These are phyloP conservation scores for Chlorella sp. DNA, from an alignment of 139 green algal species.

Conservation along the genomic window DNA sequence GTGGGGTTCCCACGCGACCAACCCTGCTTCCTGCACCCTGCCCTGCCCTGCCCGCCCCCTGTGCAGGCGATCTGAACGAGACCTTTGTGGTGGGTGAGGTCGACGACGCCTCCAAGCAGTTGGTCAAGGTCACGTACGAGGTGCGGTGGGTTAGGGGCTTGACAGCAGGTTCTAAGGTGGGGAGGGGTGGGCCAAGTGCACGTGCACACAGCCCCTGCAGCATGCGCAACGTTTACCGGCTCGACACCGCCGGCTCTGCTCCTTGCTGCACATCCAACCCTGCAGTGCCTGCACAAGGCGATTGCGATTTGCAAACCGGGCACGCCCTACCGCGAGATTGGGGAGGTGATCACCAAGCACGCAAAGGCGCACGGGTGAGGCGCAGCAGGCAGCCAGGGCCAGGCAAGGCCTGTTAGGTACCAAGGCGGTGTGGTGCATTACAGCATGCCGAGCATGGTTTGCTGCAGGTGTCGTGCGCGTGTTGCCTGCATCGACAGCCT, in stretches of 20 bases:
- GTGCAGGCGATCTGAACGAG: slow-evolving; percentile 95
- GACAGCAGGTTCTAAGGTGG: no score
- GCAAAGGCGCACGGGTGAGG: slow-evolving; percentile 60
- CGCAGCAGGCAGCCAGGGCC: no score
- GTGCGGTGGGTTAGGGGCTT: slow-evolving; percentile 22
- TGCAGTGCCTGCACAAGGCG: slow-evolving; percentile 84
- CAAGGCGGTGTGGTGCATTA: no score
- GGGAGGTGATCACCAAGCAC: slow-evolving; percentile 88
- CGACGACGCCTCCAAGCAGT: slow-evolving; percentile 75
- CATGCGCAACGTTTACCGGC: no score
- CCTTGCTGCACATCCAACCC: not conserved
- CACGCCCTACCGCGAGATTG: slow-evolving; percentile 90
- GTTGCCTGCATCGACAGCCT: no score
- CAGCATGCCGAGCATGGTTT: no score
- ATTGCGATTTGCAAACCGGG: slow-evolving; percentile 91
- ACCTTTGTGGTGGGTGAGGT: slow-evolving; percentile 89
- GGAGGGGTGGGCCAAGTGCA: no score
- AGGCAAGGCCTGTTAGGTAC: no score
- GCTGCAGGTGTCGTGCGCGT: no score
- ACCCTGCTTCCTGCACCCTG: not conserved
- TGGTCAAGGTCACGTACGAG: slow-evolving; percentile 82
- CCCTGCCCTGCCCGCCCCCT: not conserved
- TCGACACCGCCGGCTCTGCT: not conserved
- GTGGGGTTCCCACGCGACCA: no score
- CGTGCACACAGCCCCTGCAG: no score